Evolutionary conservation across 176 grass and related monocot genomes (phyloP).

Genomic region (Oryza glumipatula): DNA sequence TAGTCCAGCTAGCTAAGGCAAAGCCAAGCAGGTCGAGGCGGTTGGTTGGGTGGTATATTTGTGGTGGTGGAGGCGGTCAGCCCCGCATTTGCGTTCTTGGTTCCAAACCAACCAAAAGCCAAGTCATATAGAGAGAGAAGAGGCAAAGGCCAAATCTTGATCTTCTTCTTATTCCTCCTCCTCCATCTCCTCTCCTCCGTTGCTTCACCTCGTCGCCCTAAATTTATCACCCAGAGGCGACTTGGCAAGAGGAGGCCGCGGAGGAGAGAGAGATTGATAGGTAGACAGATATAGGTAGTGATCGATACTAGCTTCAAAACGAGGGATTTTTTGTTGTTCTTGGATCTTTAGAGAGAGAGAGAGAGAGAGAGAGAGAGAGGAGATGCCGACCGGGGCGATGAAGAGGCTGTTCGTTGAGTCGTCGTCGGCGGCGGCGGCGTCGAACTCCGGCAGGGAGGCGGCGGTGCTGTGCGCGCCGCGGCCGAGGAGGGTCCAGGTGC

Average conservation of each 20-base stretch:
- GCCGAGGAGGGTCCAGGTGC: constrained; percentile 43
- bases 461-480: constrained; percentile 57
- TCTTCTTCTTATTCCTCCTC: neutral
- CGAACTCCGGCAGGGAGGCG: constrained; percentile 24
- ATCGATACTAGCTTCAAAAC: neutral
- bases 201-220: constrained; percentile 44
- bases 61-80: constrained; percentile 39
- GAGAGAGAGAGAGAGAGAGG: no score
- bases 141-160: constrained; percentile 23
- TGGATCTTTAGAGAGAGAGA: neutral
- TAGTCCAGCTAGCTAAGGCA: constrained; percentile 45
- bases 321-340: neutral
- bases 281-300: no score
- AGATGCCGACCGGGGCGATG: constrained; percentile 43
- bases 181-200: neutral
- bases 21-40: neutral
- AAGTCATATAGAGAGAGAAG: neutral
- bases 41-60: constrained; percentile 48
- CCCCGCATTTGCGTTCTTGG: constrained; percentile 28
- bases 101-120: neutral
- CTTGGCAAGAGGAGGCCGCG: neutral
- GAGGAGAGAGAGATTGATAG: neutral
- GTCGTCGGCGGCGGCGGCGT: neutral
- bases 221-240: neutral
- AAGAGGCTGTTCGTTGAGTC: constrained; percentile 40